phyloP scores from a whole-genome alignment of 1,284 basidiomycete genomes.

The Rhodotorula sp. region DNA sequence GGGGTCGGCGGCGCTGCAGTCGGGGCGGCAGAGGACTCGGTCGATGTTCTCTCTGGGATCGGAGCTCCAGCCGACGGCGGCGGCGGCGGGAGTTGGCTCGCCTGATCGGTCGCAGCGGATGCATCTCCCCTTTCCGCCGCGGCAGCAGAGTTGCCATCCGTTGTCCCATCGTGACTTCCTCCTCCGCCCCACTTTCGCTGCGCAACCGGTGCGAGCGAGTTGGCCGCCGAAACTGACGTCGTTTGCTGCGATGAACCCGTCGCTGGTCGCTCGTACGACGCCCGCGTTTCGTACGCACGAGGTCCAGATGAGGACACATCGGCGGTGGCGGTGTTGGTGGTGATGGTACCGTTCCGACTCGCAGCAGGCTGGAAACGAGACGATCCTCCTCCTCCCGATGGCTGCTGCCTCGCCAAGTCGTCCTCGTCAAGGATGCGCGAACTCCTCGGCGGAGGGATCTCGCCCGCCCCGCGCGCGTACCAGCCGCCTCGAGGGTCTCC shows the following conservation, averaged over 20 bases:
- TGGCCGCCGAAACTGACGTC: not conserved
- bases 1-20: not conserved
- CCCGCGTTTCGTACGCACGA: not conserved
- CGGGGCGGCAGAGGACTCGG: not conserved
- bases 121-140: not conserved
- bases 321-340: not conserved
- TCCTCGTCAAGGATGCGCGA: slow-evolving; percentile 8
- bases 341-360: not conserved
- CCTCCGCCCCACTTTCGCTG: not conserved
- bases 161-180: not conserved
- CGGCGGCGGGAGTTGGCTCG: too few species aligned
- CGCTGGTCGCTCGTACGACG: slow-evolving; percentile 9
- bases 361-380: slow-evolving; percentile 1
- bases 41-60: not conserved
- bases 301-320: not conserved
- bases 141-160: not conserved
- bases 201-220: not conserved
- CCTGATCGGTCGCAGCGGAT: too few species aligned
- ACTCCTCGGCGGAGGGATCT: slow-evolving; percentile 16
- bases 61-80: not conserved
- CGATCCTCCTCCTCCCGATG: not conserved
- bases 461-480: not conserved
- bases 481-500: slow-evolving; percentile 4
- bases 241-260: not conserved
- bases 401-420: not conserved